These are phyloP conservation scores for Tuber magnatum DNA, from an alignment of 495 filamentous ascomycete species.

Conservation along the genomic window DNA sequence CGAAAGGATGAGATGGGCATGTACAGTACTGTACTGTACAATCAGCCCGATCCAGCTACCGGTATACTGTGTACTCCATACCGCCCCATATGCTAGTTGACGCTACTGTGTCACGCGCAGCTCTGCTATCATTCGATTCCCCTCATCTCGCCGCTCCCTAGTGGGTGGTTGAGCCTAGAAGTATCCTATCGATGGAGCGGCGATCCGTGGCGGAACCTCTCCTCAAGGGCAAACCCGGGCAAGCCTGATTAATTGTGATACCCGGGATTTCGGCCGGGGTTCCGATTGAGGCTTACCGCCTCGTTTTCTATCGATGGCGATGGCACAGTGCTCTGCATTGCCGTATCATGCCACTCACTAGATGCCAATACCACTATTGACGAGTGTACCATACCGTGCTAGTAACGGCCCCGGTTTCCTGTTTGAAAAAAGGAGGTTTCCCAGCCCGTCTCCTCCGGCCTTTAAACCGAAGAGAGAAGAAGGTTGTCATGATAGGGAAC, in stretches of 20 bases:
- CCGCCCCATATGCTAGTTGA: neutral
- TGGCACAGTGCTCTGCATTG: too few species aligned
- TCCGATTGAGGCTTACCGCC: neutral
- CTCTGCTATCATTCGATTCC: neutral
- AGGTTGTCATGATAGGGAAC: neutral
- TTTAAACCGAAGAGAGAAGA: neutral
- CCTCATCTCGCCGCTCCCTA: neutral
- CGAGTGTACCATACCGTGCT: neutral
- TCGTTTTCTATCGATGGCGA: neutral
- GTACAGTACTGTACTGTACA: neutral
- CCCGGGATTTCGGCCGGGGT: neutral
- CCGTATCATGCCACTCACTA: neutral
- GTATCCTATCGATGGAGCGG: neutral
- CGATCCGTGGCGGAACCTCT: neutral
- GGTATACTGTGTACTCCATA: neutral
- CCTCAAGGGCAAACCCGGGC: neutral
- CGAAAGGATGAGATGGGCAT: neutral
- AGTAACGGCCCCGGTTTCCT: neutral
- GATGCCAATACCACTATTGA: neutral
- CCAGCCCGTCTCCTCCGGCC: neutral
- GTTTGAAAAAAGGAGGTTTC: neutral
- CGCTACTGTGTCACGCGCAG: neutral
- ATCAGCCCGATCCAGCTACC: neutral
- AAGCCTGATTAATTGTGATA: neutral
- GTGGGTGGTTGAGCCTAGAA: neutral